These are phyloP conservation scores for Gentiana macrophylla DNA, from an alignment of 257 asterid species.

Conservation along the genomic window DNA sequence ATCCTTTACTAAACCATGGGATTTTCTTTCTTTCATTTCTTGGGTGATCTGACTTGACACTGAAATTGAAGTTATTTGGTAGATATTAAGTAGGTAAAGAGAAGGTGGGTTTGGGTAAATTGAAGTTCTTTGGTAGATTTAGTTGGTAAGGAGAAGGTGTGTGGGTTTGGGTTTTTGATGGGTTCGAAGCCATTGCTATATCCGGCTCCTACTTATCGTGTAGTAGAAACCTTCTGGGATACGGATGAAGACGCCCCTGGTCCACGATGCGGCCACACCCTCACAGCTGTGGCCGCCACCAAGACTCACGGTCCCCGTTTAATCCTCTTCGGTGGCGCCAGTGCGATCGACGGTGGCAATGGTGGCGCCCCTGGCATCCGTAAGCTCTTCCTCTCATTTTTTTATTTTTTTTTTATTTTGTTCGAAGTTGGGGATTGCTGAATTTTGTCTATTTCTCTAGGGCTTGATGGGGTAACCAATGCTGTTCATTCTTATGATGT, in stretches of 20 bases:
- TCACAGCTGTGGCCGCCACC: slow-evolving; percentile 87
- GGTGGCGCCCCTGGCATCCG: slow-evolving; percentile 89
- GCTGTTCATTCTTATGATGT: slow-evolving; percentile 78
- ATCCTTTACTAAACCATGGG: too few species aligned
- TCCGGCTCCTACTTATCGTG: slow-evolving; percentile 3
- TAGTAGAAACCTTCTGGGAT: slow-evolving; percentile 70
- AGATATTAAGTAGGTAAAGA: too few species aligned
- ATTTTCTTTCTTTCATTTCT: too few species aligned
- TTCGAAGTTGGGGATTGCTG: slow-evolving; percentile 2
- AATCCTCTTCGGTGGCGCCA: slow-evolving; percentile 92
- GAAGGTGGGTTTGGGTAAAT: too few species aligned
- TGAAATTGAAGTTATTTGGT: too few species aligned
- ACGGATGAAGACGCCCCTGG: slow-evolving; percentile 97
- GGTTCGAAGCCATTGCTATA: too few species aligned
- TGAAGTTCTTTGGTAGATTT: too few species aligned
- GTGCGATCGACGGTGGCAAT: slow-evolving; percentile 84
- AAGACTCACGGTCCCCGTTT: slow-evolving; percentile 85
- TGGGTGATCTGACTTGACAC: too few species aligned
- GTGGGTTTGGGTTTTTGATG: too few species aligned
- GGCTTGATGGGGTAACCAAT: slow-evolving; percentile 95
- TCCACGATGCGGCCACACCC: slow-evolving; percentile 88
- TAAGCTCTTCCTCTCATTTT: slow-evolving; percentile 12
- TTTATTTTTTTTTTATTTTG: too few species aligned
- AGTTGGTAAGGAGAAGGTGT: too few species aligned
- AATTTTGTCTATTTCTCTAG: slow-evolving; percentile 27